Conservation (phyloP, 345 rosid species). For the Turritis glabra region DNA sequence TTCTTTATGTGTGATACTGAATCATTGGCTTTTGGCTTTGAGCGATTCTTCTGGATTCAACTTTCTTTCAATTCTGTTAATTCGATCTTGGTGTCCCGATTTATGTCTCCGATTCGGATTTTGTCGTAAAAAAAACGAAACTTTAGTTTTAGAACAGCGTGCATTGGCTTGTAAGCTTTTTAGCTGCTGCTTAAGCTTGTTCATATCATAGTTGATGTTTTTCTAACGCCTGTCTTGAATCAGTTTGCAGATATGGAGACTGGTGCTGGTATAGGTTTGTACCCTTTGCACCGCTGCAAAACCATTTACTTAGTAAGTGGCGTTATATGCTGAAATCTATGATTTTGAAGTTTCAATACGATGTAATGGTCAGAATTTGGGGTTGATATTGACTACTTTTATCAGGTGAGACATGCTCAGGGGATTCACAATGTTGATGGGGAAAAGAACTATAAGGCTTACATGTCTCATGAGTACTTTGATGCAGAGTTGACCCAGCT, state of each 20-base stretch:
- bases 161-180: background rate
- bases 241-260: conserved; percentile 74
- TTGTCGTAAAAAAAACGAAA: background rate
- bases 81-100: background rate
- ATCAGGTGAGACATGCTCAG: conserved; percentile 99
- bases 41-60: conserved; percentile 4
- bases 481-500: conserved; percentile 90
- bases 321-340: conserved; percentile 31
- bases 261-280: conserved; percentile 64
- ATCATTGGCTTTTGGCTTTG: background rate
- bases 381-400: conserved; percentile 1
- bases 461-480: conserved; percentile 80
- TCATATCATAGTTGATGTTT: background rate
- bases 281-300: conserved; percentile 95
- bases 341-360: conserved; percentile 44
- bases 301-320: conserved; percentile 82
- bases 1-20: background rate
- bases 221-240: background rate
- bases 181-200: background rate
- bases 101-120: background rate
- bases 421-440: conserved; percentile 98
- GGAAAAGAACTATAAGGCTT: conserved; percentile 82
- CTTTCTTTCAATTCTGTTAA: background rate
- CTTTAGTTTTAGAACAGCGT: background rate
- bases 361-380: conserved; percentile 27